Evolutionary conservation across 441 rosid genomes (phyloP).

Genomic region (Croton setiger): DNA sequence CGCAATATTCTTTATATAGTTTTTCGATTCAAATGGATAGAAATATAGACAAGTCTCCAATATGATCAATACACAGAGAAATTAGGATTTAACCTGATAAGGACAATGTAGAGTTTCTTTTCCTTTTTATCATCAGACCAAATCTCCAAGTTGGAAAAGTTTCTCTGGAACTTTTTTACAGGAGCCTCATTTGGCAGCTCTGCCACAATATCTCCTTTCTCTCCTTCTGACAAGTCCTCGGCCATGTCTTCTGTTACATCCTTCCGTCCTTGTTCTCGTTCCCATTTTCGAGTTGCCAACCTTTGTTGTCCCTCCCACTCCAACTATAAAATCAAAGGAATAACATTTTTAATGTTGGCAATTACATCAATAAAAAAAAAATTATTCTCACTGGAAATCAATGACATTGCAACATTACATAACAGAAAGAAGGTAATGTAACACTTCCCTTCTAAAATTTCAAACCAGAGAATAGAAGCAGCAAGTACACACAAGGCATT

Average conservation of each 20-base stretch:
- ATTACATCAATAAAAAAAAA: not conserved
- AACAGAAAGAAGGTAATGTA: not conserved
- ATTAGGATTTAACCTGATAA: conserved; percentile 55
- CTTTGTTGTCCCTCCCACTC: conserved; percentile 77
- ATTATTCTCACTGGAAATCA: not conserved
- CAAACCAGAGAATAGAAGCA: not conserved
- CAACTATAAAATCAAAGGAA: conserved; percentile 40
- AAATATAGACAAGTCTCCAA: not conserved
- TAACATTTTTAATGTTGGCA: conserved; percentile 17
- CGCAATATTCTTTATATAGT: not conserved
- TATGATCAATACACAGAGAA: not conserved
- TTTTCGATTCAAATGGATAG: not conserved
- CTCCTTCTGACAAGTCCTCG: conserved; percentile 96
- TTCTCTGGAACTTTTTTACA: conserved; percentile 49
- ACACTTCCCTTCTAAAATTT: not conserved
- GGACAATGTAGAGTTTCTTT: conserved; percentile 84
- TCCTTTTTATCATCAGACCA: conserved; percentile 98
- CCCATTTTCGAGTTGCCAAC: conserved; percentile 58
- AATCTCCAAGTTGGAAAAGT: conserved; percentile 66
- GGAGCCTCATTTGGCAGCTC: conserved; percentile 73
- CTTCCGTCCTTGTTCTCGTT: conserved; percentile 72
- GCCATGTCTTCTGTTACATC: conserved; percentile 88
- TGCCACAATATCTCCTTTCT: conserved; percentile 70
- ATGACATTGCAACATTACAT: not conserved
- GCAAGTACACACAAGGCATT: not conserved